These are phyloP conservation scores for Calendula officinalis DNA, from an alignment of 129 eudicot genomes.

Conservation along the genomic window DNA sequence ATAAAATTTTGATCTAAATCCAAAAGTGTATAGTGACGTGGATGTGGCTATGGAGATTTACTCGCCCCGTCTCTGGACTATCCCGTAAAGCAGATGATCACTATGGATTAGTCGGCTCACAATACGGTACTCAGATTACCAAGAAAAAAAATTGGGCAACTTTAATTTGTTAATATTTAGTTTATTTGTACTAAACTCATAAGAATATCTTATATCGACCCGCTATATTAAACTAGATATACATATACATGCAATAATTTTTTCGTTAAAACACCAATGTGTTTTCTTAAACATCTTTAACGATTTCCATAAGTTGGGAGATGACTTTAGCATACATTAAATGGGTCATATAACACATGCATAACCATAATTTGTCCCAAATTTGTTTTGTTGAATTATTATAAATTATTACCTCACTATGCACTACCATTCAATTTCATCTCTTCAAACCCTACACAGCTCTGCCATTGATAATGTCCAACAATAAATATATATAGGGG, in stretches of 20 bases:
- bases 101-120: no score
- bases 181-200: no score
- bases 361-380: slow-evolving; percentile 28
- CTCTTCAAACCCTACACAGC: slow-evolving; percentile 37
- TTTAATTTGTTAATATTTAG: no score
- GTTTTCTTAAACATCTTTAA: not conserved
- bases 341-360: slow-evolving; percentile 43
- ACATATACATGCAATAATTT: not conserved
- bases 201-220: no score
- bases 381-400: slow-evolving; percentile 22
- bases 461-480: slow-evolving; percentile 6
- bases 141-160: no score
- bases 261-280: not conserved
- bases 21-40: no score
- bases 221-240: no score
- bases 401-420: slow-evolving; percentile 28
- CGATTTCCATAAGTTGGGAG: slow-evolving; percentile 11
- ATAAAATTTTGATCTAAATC: no score
- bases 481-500: not conserved
- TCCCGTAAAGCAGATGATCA: no score
- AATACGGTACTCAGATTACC: no score
- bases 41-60: no score
- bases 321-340: slow-evolving; percentile 17
- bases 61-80: no score
- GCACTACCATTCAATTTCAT: slow-evolving; percentile 27